Base-by-base conservation (phyloP, 2,329 filamentous ascomycete species). In the Penicillium digitatum region DNA sequence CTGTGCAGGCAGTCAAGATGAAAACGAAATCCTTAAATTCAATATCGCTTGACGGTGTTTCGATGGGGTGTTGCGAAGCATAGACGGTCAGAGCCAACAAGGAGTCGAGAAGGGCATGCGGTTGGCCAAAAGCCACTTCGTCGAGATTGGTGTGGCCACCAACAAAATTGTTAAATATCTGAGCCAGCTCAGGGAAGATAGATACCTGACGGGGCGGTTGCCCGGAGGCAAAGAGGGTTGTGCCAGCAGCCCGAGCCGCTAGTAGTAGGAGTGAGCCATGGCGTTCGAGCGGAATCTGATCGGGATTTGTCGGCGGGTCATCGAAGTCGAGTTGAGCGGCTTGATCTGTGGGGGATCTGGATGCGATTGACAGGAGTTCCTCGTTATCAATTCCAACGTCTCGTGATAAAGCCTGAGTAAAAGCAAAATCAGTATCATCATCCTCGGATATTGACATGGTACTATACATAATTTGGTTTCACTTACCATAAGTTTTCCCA, bases 241-340 rank as follows among this genome's bases (percentile, higher is more conserved):
- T 72, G 10, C 78, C 77, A 1, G 79, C 76, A 24, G 75, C 74
- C 14, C 80, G 75, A n/a, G 81, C 81, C 1, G 80, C 74, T 48
- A 82, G 75, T 5, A 85, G 71, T 14, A 83, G 70, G 11, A 84
- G 66, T 14, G 81, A 77, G 1, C 82, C 82, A 34, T 81, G 77
- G 42, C 80, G 76, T 43, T 83, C 82, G 0, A 85, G 68, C 0
- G 80, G 80, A 43, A 85, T 82, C 37, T 82, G 79, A 18, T 77
- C 75, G 6, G 78, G 76, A 16, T 75, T 75, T 20, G 71, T 72
- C 3, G 82, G 82, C 8, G 79, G 76, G 16, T 83, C 80, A 35
- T 83, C 81, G 61, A 84, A 82, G 49, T 79, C 77, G 3, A 76
- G 69, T 3, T 74, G 76, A 3, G 75, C 69, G 0, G 56, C 73